Evolutionary conservation across 495 filamentous ascomycete genomes (phyloP), one percentile per base, ranked within the genome.

Genomic region (Chlorociboria aeruginascens): DNA sequence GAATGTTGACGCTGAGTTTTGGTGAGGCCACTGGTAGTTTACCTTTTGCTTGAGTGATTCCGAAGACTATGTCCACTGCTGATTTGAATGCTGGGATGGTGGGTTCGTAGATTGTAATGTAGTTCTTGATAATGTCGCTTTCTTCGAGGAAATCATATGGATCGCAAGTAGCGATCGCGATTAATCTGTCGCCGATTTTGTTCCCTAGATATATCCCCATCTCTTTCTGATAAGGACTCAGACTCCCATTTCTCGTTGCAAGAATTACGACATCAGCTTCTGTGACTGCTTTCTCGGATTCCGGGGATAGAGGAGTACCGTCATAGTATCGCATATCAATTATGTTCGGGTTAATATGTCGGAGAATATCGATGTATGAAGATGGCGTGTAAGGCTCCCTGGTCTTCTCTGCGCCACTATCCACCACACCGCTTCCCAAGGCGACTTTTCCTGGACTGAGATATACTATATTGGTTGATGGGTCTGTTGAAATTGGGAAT

Each of bases 81-180:
- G 66, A 63, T 8, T 56, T 40, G 37, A 72, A 72, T 1, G 69
- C 68, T 43, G 69, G 67, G n/a, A 66, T 33, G 0, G 69, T 72
- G 17, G 69, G 69, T 43, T 74, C 71, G 37, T 74, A 74, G 4
- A 64, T 69, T 11, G 68, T 52, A 17, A 74, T 56, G 46, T 74
- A 74, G 37, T 69, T 72, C 29, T 63, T 56, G 13, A 71, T 58
- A 2, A 62, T 58, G 6, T 61, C 60, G 1, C 49, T 32, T 14
- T 62, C 63, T 29, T 69, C 62, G 8, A 74, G 57, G 36, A 72
- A 72, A 45, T 74, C 71, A 48, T 74, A 74, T 7, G 71, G 71
- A 46, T 62, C 68, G 43, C 68, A 69, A 1, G 63, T 66, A 41
- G 71, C 69, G 55, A 74, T 59, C 9, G 63, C 52, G 20, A 71